phyloP scores from a whole-genome alignment of 2,329 filamentous ascomycete species.

The Penicillium sp. region DNA sequence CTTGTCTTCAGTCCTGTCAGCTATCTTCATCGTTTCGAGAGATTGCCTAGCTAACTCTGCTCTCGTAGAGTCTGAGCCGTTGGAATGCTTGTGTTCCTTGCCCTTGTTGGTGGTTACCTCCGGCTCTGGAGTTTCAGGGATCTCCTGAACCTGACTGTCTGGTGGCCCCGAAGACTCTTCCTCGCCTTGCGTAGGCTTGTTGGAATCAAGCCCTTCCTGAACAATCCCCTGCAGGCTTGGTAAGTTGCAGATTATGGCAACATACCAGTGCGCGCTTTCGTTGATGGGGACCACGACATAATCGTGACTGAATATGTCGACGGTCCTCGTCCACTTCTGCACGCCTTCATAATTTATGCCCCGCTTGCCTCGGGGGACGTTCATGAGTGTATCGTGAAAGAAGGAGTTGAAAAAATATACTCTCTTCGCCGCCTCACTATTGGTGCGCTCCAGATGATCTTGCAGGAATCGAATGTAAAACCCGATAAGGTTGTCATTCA shows the following conservation, averaged over 20 bases:
- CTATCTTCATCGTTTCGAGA: neutral
- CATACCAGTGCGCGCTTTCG: constrained; percentile 79
- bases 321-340: constrained; percentile 73
- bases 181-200: no score
- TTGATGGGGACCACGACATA: constrained; percentile 91
- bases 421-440: constrained; percentile 50
- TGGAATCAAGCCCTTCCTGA: no score
- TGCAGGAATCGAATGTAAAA: constrained; percentile 77
- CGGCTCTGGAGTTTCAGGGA: constrained; percentile 25
- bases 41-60: neutral
- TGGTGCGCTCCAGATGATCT: constrained; percentile 47
- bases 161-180: no score
- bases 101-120: neutral
- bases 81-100: no score
- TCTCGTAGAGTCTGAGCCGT: no score
- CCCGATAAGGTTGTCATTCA: constrained; percentile 86
- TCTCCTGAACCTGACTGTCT: constrained; percentile 20
- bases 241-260: constrained; percentile 89
- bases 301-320: constrained; percentile 76
- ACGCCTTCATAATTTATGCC: constrained; percentile 76
- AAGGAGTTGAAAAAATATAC: constrained; percentile 89
- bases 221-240: no score
- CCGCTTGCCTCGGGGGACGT: constrained; percentile 43
- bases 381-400: constrained; percentile 72
- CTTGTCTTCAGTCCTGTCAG: no score